Conservation (phyloP, 139 green algal species). For the Chlamydomonas urium region DNA sequence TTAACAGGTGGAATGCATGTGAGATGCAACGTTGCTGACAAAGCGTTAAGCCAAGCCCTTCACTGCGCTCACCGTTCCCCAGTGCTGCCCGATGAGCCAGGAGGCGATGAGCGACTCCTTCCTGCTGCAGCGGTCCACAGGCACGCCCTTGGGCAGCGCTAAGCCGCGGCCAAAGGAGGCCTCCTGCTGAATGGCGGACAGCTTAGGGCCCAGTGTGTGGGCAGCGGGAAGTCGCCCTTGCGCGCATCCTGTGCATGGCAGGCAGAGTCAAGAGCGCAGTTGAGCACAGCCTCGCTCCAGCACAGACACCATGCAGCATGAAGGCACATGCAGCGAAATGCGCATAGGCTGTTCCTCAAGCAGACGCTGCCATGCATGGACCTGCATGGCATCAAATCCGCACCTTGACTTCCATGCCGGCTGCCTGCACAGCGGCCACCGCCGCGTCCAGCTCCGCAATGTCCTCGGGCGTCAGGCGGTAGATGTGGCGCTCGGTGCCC, state of each 20-base stretch:
- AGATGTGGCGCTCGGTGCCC: constrained; percentile 25
- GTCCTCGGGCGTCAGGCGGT: constrained; percentile 24
- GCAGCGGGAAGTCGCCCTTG: constrained; percentile 44
- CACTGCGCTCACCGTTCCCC: constrained; percentile 27
- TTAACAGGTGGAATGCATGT: no score
- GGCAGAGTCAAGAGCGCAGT: no score
- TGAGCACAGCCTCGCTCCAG: no score
- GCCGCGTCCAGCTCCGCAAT: constrained; percentile 42
- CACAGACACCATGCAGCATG: no score
- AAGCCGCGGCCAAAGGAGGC: constrained; percentile 54
- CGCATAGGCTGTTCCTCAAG: no score
- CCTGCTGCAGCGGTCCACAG: constrained; percentile 42
- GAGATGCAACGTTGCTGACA: no score
- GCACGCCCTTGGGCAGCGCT: constrained; percentile 51
- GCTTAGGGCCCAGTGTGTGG: constrained; percentile 42
- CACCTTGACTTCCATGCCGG: constrained; percentile 36
- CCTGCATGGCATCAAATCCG: no score
- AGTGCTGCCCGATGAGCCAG: constrained; percentile 49
- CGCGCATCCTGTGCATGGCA: constrained; percentile 40
- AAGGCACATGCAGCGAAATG: no score
- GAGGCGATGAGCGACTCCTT: constrained; percentile 44
- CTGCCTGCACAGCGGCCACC: constrained; percentile 12
- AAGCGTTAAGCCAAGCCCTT: no score
- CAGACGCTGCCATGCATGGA: no score
- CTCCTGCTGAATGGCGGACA: constrained; percentile 28